Evolutionary conservation across 768 basidiomycete genomes (phyloP), one percentile per base, ranked within the genome.

Genomic region (Suillus variegatus): DNA sequence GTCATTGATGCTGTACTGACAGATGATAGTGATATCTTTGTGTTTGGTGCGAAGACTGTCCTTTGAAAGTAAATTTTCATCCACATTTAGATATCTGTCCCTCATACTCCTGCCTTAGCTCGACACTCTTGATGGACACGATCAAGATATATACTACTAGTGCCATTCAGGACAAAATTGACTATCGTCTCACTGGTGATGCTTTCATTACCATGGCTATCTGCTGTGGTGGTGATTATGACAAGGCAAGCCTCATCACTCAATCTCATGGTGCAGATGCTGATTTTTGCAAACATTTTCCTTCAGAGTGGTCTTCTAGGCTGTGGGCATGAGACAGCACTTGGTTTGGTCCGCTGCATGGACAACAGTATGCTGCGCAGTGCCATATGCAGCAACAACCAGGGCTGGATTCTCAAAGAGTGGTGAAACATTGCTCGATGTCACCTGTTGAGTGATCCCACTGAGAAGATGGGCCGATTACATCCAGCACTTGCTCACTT

Each of bases 1-100:
- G 13, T 64, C 22, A 51, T 66, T 43, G 35, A 66, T 40, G 36
- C 44, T 8, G 46, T 64, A 6, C 25, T 58, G 14, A 63, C 62
- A 6, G 36, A n/a, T 2, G 55, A 66, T 16, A 49, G 38, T 4
- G 62, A 66, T 6, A 25, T 18, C 0, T 56, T 66, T 25, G 12
- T 66, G 8, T 66, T 66, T 12, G 47, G 65, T 58, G 62, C 46
- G 2, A 32, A 20, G 0, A 61, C 41, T 25, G 55, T 65, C 32
- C 43, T 65, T 13, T 10, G 40, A 20, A 65, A 41, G 60, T 61
- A 38, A 65, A 60, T 1, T 47, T 9, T 47, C 46, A 25, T 25
- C 25, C 25, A 25, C 25, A 2, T 25, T 25, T 25, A 25, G 25
- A 25, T 25, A 25, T 25, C 25, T 25, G 25, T 25, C 25, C 2